Evolutionary conservation across 352 stramenopile genomes (phyloP), one percentile per base, ranked within the genome.

Genomic region (Plasmopara muralis): DNA sequence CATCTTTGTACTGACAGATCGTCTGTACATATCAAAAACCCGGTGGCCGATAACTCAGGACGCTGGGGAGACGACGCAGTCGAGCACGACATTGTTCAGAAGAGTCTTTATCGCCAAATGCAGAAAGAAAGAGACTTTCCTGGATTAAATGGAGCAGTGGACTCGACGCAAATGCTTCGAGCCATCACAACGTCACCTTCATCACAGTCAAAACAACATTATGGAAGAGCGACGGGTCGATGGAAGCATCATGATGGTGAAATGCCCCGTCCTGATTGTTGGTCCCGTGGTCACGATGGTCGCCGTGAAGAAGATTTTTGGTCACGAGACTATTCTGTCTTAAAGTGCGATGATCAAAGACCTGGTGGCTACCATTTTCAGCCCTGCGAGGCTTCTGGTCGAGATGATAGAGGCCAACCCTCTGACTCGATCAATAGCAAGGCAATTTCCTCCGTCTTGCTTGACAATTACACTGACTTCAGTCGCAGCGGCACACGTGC

Each of bases 31-130:
- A 20, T 44, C 9, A 49, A 53, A 29, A 25, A 25, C 20, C 15
- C 44, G 15, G 9, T 15, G 25, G 25, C 50, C 12, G 30, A 59
- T 6, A 68, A 16, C 43, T 72, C 66, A 5, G 76, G 77, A 1
- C 74, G 76, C 4, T 91, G 80, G 80, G 77, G 77, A 9, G 80
- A 87, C 44, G 80, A 91, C n/a, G 76, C 72, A 0, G 72, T 89
- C 6, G 77, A 89, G 44, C 58, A 84, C 15, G 77, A 90, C 50
- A 74, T 86, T 38, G 50, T 48, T 5, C 63, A 61, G 4, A 66
- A 60, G 9, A 64, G 72, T 20, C 50, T 66, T 18, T 39, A 60
- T 20, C 59, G 61, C 13, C 49, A 66, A 15, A 44, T 43, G 34
- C 58, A 71, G 34, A 57, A 60, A 9, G 50, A 75, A 6, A 55